Percentiles rank a stretch among this genome's conserved stretches.
phyloP scores from a whole-genome alignment of 1,139 yeast genomes.

The Sugiyamaella neomexicana region DNA sequence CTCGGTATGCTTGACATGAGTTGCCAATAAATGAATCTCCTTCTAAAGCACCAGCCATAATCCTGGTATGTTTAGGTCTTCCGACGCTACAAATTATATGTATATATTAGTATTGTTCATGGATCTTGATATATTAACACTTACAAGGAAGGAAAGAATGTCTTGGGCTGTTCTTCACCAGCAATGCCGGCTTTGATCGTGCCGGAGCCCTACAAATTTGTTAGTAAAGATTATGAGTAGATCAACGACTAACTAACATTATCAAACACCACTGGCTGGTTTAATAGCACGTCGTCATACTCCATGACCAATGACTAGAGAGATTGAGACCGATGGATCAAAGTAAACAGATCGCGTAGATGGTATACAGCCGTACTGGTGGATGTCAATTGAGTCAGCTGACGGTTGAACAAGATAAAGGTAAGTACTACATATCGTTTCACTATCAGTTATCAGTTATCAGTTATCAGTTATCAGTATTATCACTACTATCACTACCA shows the following conservation, averaged over 20 bases:
- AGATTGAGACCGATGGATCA: no score
- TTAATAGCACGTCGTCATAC: slow-evolving; percentile 45
- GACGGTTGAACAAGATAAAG: no score
- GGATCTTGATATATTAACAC: slow-evolving; percentile 23
- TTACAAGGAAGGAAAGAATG: slow-evolving; percentile 49
- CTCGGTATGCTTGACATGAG: slow-evolving; percentile 71
- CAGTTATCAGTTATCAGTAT: no score
- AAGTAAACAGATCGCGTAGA: no score
- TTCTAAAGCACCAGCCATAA: slow-evolving; percentile 79
- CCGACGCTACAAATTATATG: slow-evolving; percentile 62
- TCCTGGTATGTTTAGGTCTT: slow-evolving; percentile 75
- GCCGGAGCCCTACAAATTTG: slow-evolving; percentile 69
- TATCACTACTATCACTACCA: no score
- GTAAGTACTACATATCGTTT: no score
- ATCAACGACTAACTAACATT: slow-evolving; percentile 44
- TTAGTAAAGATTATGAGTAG: slow-evolving; percentile 2
- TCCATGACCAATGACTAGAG: slow-evolving; percentile 31
- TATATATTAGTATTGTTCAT: background rate
- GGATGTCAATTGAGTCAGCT: no score
- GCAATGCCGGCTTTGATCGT: slow-evolving; percentile 88
- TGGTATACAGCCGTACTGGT: no score
- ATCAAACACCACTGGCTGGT: slow-evolving; percentile 90
- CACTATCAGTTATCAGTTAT: no score
- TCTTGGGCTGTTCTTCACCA: slow-evolving; percentile 80
- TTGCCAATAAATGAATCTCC: slow-evolving; percentile 69